Percentiles rank a stretch among this genome's conserved stretches.
These are phyloP conservation scores for Chenopodium quinoa DNA, from an alignment of 148 eudicot genomes.

Conservation along the genomic window DNA sequence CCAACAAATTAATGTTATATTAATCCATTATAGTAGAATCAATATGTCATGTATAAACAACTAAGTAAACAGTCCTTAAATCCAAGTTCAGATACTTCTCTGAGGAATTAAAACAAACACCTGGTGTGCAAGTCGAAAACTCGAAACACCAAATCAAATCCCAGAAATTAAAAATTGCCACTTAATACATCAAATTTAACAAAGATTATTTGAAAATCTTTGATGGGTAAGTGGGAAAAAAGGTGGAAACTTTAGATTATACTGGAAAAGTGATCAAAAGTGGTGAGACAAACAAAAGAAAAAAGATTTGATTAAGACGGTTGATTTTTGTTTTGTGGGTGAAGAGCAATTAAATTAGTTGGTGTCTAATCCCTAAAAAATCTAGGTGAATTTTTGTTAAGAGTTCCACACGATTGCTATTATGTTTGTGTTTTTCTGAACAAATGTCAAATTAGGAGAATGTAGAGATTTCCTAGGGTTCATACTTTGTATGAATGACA, in stretches of 20 bases:
- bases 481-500: not conserved
- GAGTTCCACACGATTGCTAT: constrained; percentile 5
- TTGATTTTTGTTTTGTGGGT: constrained; percentile 4
- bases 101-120: constrained; percentile 22
- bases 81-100: not conserved
- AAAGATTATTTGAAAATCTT: not conserved
- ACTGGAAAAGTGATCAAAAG: constrained; percentile 5
- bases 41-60: not conserved
- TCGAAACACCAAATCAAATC: not conserved
- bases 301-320: constrained; percentile 5
- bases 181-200: not conserved
- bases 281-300: not conserved
- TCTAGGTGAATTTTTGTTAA: not conserved
- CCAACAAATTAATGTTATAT: too few relatives aligned
- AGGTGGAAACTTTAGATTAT: constrained; percentile 15
- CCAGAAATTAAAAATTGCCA: not conserved
- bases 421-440: not conserved
- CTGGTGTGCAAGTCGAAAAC: constrained; percentile 19
- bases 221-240: constrained; percentile 13
- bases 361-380: constrained; percentile 11
- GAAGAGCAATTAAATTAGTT: not conserved
- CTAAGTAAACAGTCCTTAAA: not conserved
- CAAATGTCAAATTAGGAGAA: too few relatives aligned
- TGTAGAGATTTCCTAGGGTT: too few relatives aligned
- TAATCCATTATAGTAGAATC: not conserved